These are phyloP conservation scores for Pyricularia sp. DNA, from an alignment of 2,329 filamentous ascomycete genomes.

Conservation along the genomic window DNA sequence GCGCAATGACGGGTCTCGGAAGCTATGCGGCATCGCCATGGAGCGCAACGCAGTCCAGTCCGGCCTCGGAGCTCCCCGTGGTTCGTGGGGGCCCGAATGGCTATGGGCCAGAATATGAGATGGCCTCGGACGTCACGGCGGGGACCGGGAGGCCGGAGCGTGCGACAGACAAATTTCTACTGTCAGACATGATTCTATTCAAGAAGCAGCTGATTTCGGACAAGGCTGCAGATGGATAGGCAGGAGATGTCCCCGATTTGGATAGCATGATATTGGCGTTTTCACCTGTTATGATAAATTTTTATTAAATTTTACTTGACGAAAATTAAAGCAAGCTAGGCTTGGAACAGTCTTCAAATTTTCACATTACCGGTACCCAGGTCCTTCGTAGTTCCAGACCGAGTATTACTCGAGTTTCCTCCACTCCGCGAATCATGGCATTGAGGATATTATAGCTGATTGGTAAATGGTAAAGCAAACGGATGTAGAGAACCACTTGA, in stretches of 20 bases:
- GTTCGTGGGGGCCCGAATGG: constrained; percentile 1
- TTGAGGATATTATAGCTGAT: background rate
- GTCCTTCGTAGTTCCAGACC: background rate
- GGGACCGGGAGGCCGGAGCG: background rate
- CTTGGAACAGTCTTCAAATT: background rate
- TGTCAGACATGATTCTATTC: background rate
- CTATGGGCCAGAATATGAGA: constrained; percentile 4
- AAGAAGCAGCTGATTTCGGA: background rate
- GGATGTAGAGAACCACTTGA: background rate
- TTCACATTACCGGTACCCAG: background rate
- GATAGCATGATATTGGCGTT: background rate
- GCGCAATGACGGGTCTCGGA: background rate
- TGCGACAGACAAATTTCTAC: constrained; percentile 2
- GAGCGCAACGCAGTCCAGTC: background rate
- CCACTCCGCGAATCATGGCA: background rate
- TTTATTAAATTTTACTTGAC: background rate
- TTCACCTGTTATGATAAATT: background rate
- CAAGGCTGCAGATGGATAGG: background rate
- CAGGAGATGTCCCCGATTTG: background rate
- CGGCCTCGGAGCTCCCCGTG: constrained; percentile 4
- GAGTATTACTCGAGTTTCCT: background rate
- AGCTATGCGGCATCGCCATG: background rate
- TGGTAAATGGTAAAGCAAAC: background rate
- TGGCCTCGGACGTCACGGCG: background rate
- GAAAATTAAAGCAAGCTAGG: background rate